phyloP scores from a whole-genome alignment of 805 yeast genomes.

The Kluyveromyces nonfermentans region DNA sequence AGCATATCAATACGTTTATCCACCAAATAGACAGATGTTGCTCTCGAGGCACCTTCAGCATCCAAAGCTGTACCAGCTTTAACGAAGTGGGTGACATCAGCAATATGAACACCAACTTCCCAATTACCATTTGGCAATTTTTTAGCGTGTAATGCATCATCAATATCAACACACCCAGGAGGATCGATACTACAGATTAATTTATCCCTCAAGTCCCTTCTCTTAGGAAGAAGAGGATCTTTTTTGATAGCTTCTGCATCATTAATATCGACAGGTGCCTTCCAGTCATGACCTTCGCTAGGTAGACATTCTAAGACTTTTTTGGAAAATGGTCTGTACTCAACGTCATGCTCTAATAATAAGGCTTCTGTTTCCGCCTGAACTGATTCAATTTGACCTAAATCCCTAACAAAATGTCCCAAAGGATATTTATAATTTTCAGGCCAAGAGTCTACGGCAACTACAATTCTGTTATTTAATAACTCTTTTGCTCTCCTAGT shows the following conservation, averaged over 20 bases:
- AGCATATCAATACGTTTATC: constrained; percentile 98
- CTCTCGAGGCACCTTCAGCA: constrained; percentile 93
- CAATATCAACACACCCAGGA: constrained; percentile 96
- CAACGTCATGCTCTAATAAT: constrained; percentile 89
- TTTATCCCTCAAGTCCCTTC: constrained; percentile 82
- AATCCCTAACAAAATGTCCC: constrained; percentile 85
- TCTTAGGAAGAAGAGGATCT: constrained; percentile 39
- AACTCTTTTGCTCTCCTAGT: constrained; percentile 81
- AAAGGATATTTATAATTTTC: constrained; percentile 73
- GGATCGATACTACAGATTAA: constrained; percentile 95
- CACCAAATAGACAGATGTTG: constrained; percentile 93
- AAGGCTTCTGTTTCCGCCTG: constrained; percentile 96
- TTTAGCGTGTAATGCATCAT: constrained; percentile 91
- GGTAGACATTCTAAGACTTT: constrained; percentile 90
- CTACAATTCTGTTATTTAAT: constrained; percentile 82
- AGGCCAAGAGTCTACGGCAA: constrained; percentile 92
- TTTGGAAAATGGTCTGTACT: constrained; percentile 89
- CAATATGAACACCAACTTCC: constrained; percentile 98
- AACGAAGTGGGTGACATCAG: constrained; percentile 96
- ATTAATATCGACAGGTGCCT: constrained; percentile 58
- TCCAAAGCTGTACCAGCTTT: constrained; percentile 88
- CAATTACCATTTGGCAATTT: constrained; percentile 82
- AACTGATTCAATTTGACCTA: constrained; percentile 85
- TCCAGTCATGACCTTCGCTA: constrained; percentile 87
- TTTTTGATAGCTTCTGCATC: constrained; percentile 45